Evolutionary conservation across 495 filamentous ascomycete species (phyloP), one percentile per base, ranked within the genome.

Genomic region (Penicillium bovifimosum): DNA sequence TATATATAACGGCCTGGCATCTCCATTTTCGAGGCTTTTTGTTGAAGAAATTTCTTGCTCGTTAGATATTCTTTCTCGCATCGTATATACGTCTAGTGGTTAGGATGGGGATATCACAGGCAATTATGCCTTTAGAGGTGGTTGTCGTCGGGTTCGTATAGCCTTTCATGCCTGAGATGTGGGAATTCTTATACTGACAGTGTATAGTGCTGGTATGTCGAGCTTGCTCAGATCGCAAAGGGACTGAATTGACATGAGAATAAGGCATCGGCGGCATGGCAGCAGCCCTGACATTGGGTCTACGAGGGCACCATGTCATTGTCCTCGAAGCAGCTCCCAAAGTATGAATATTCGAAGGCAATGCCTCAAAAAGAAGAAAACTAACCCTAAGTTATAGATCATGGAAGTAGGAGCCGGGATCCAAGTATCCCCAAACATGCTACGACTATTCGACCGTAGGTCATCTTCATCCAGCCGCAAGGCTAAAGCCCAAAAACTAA

Each of bases 361-460:
- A 16, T 14, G 10, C 0, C 17, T 29, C n/a, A 5, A 40, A 47
- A n/a, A 1, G 10, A 38, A 14, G 8, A 33, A 14, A 11, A 39
- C 24, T 56, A 56, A 57, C 58, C 35, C 24, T 5, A 13, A 7
- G 0, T 26, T 13, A 41, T 45, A 72, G 66, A 58, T 72, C 35
- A 74, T 73, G 55, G 82, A 86, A 65, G 85, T 90, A 41, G 88
- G 88, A 54, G 87, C 86, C 6, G 87, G 87, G 13, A 88, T 91
- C 55, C 86, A 91, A 65, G 77, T 90, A 11, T 85, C 87, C 8
- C 86, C 86, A 3, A 90, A 92, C 53, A 86, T 91, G 73, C 72
- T 82, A 26, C 79, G 82, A 1, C 78, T 92, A 24, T 75, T 91
- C 9, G 83, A 88, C 60, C 72, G 71, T 75, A 54, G 62, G 69